Base-by-base conservation (phyloP, 2,329 filamentous ascomycete species). In the Zymoseptoria ardabiliae region DNA sequence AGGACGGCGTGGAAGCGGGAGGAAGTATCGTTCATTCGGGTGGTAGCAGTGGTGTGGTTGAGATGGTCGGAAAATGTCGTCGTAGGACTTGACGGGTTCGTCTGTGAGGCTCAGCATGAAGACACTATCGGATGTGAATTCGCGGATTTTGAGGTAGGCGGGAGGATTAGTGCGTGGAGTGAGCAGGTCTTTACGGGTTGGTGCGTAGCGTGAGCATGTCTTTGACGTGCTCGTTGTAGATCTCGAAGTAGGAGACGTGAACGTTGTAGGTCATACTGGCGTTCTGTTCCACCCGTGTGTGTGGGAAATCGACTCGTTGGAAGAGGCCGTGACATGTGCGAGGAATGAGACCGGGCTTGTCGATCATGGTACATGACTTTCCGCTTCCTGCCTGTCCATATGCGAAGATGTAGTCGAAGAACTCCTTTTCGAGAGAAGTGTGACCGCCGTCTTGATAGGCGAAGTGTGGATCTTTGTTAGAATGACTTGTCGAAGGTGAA, bases 341-440 rank as follows among this genome's bases (percentile, higher is more conserved):
- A 6, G 94, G 94, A 65, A 99, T 99, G 58, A 99, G 81, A 4
- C 94, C 94, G 0, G 91, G 91, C 66, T 95, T 86, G 50, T 94
- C 94, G 94, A 99, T 99, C 85, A 87, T 99, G 50, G 94, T 97
- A 77, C 97, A 99, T 73, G 90, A 96, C 79, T 99, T 99, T 55
- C 94, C 94, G 22, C 22, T 23, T 23, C 22, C 22, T 5, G 22
- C 5, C 22, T 23, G 22, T 23, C 22, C 22, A 5, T 23, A 23
- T 23, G 5, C 22, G 22, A 23, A 23, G 22, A 23, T 23, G 22
- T 23, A 5, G 22, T 23, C 22, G 22, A 23, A 5, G 22, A 23
- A 23, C 22, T 23, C 22, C 5, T 23, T 5, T 23, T 23, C 22
- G 22, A 23, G 22, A 23, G 22, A 23, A 23, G 22, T 5, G 22